Evolutionary conservation across 768 basidiomycete genomes (phyloP).

Genomic region (Leccinellum albellum): DNA sequence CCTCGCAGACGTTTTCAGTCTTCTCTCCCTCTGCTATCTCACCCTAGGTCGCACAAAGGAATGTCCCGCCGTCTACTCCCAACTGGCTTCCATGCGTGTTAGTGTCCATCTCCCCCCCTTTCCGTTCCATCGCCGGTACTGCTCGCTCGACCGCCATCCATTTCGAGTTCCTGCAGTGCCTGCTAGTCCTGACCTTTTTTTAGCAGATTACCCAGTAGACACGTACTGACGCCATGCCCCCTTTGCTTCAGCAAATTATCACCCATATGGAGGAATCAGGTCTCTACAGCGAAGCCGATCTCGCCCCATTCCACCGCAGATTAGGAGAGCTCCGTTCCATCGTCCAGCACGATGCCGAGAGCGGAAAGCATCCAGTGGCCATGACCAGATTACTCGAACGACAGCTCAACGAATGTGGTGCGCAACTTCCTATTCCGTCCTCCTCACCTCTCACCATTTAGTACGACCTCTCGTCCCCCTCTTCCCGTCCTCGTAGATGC

Average conservation of each 20-base stretch:
- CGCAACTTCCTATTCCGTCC: conserved; percentile 30
- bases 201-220: conserved; percentile 25
- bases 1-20: conserved; percentile 91
- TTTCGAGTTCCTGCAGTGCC: conserved; percentile 10
- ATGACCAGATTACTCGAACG: conserved; percentile 87
- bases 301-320: conserved; percentile 82
- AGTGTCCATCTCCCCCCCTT: conserved; percentile 36
- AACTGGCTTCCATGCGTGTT: conserved; percentile 93
- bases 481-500: conserved; percentile 48
- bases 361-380: conserved; percentile 78
- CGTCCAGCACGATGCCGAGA: conserved; percentile 76
- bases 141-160: neutral
- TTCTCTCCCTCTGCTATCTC: conserved; percentile 95
- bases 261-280: conserved; percentile 95
- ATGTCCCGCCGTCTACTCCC: conserved; percentile 92
- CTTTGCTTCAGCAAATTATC: conserved; percentile 73
- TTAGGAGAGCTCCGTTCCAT: conserved; percentile 80
- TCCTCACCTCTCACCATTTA: neutral
- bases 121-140: conserved; percentile 2
- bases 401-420: conserved; percentile 90
- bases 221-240: conserved; percentile 22
- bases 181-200: conserved; percentile 23
- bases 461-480: neutral
- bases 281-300: conserved; percentile 88
- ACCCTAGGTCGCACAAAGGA: conserved; percentile 96